Conservation (phyloP, 371 early-diverging fungal species). For the Ecytonucleospora hepatopenaei region DNA sequence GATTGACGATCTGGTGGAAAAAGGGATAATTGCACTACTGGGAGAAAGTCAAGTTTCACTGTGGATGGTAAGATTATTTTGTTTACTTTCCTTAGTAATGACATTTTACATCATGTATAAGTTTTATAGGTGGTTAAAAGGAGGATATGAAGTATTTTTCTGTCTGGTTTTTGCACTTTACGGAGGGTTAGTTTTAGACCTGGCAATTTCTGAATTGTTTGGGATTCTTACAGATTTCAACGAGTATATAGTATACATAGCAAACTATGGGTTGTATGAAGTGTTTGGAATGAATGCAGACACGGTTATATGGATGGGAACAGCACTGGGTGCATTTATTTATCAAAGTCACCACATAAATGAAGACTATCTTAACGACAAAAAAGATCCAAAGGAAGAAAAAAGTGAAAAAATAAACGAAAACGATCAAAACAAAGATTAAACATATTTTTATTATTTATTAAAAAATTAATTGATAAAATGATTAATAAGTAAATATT, state of each 20-base stretch:
- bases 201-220: background rate
- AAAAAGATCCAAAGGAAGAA: background rate
- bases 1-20: slow-evolving; percentile 2
- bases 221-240: background rate
- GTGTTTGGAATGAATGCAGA: background rate
- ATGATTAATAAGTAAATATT: background rate
- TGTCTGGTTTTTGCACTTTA: background rate
- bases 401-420: background rate
- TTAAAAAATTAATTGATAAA: background rate
- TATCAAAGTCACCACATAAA: background rate
- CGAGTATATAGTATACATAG: background rate
- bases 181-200: background rate
- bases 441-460: background rate
- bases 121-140: background rate
- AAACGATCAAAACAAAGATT: background rate
- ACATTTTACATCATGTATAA: background rate
- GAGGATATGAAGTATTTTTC: background rate
- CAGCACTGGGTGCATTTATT: background rate
- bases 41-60: too few relatives aligned
- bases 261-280: background rate
- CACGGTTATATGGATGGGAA: background rate
- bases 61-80: background rate
- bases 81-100: background rate
- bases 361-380: background rate
- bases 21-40: too few relatives aligned